Conservation (phyloP, 2,329 filamentous ascomycete species). For the Botryosphaeria dothidea region DNA sequence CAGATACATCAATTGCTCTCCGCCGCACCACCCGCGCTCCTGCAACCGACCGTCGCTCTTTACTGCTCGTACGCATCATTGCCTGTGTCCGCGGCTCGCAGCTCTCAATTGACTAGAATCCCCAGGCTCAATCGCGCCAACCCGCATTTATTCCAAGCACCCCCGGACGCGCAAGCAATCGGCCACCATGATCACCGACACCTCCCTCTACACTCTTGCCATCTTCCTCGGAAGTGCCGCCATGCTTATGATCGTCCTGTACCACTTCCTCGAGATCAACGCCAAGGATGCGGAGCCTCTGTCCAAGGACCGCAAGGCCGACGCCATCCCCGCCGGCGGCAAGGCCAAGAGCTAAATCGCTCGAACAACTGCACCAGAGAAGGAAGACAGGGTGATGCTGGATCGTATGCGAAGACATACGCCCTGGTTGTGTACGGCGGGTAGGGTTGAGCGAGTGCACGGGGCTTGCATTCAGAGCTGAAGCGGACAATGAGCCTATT, state of each 20-base stretch:
- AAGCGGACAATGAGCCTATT: not conserved
- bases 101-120: not conserved
- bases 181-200: conserved; percentile 86
- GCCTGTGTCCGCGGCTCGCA: not conserved
- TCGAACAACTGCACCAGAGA: not conserved
- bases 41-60: not conserved
- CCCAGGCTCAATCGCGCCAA: not conserved
- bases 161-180: conserved; percentile 10
- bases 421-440: not conserved
- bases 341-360: conserved; percentile 30
- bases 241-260: conserved; percentile 90
- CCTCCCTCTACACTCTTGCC: conserved; percentile 85
- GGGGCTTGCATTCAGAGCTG: not conserved
- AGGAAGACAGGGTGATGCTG: not conserved
- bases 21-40: not conserved
- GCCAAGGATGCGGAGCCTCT: conserved; percentile 56
- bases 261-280: conserved; percentile 97
- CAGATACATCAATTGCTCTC: conserved; percentile 15
- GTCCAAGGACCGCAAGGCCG: conserved; percentile 32
- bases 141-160: not conserved
- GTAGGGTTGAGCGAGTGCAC: not conserved
- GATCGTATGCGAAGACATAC: not conserved
- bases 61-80: not conserved
- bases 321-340: conserved; percentile 29
- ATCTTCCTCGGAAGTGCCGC: conserved; percentile 87